These are phyloP conservation scores for Elongisporangium undulatum DNA, from an alignment of 352 stramenopile genomes.

Conservation along the genomic window DNA sequence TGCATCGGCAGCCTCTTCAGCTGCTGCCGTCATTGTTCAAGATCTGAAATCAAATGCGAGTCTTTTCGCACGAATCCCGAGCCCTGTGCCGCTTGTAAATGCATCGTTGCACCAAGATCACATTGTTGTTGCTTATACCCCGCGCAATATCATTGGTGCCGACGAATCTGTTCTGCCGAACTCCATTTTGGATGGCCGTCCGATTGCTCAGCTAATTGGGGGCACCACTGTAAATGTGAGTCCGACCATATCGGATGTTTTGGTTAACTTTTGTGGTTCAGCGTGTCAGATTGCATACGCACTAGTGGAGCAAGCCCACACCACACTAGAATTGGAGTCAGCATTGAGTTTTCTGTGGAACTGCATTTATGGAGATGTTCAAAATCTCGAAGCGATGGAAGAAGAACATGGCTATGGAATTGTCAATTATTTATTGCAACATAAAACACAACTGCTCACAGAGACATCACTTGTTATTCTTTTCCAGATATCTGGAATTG, in stretches of 20 bases:
- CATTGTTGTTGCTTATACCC: slow-evolving; percentile 48
- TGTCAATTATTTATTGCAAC: slow-evolving; percentile 59
- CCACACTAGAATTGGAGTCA: slow-evolving; percentile 32
- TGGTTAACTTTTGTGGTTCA: slow-evolving; percentile 43
- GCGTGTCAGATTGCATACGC: slow-evolving; percentile 49
- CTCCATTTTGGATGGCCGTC: slow-evolving; percentile 49
- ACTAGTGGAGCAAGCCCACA: slow-evolving; percentile 41
- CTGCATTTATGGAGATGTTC: slow-evolving; percentile 24
- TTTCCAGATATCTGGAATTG: slow-evolving; percentile 54
- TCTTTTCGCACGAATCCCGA: slow-evolving; percentile 51
- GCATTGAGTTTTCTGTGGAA: slow-evolving; percentile 35
- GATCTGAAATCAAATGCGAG: slow-evolving; percentile 57
- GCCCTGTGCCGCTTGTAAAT: slow-evolving; percentile 38
- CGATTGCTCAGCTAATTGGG: slow-evolving; percentile 52
- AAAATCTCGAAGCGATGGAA: slow-evolving; percentile 58
- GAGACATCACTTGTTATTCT: slow-evolving; percentile 26
- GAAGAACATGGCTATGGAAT: slow-evolving; percentile 70
- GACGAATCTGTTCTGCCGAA: slow-evolving; percentile 42
- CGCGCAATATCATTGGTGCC: slow-evolving; percentile 24
- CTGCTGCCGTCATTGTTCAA: slow-evolving; percentile 62
- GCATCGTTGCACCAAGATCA: slow-evolving; percentile 41
- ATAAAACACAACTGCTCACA: slow-evolving; percentile 45
- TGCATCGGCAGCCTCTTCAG: slow-evolving; percentile 51
- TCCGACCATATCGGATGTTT: slow-evolving; percentile 26
- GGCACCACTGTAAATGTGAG: slow-evolving; percentile 19